phyloP scores from a whole-genome alignment of 2,329 filamentous ascomycete species.

The Mycosphaerella arachidis region DNA sequence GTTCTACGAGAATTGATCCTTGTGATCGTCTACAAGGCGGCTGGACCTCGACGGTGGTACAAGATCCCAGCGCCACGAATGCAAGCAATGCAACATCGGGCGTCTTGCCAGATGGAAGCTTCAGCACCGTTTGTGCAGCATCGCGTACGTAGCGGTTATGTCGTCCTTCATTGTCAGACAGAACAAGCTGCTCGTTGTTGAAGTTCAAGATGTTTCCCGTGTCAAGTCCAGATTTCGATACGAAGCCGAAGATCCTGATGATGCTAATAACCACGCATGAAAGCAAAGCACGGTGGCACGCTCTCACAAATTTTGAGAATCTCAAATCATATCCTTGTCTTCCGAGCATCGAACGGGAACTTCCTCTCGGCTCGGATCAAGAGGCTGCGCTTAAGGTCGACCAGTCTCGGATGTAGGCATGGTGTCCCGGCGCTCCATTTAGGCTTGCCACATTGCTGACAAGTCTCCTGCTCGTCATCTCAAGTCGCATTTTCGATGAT shows the following conservation, averaged over 20 bases:
- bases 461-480: neutral
- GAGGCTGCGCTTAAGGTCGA: neutral
- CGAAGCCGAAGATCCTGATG: neutral
- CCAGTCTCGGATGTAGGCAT: neutral
- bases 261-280: neutral
- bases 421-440: neutral
- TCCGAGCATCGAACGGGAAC: neutral
- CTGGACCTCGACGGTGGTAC: neutral
- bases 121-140: conserved; percentile 1
- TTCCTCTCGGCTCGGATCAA: neutral
- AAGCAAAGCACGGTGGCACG: neutral
- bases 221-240: neutral
- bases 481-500: neutral
- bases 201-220: too few relatives aligned
- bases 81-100: conserved; percentile 2
- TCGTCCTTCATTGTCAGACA: neutral
- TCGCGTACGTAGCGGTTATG: neutral
- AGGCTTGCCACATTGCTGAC: neutral
- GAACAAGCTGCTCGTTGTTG: neutral
- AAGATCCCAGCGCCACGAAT: neutral
- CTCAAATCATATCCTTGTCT: neutral
- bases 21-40: neutral
- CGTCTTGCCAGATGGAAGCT: neutral
- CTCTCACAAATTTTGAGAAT: neutral
- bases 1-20: neutral